phyloP scores from a whole-genome alignment of 805 yeast genomes.

The Wickerhamiella vanderwaltii region DNA sequence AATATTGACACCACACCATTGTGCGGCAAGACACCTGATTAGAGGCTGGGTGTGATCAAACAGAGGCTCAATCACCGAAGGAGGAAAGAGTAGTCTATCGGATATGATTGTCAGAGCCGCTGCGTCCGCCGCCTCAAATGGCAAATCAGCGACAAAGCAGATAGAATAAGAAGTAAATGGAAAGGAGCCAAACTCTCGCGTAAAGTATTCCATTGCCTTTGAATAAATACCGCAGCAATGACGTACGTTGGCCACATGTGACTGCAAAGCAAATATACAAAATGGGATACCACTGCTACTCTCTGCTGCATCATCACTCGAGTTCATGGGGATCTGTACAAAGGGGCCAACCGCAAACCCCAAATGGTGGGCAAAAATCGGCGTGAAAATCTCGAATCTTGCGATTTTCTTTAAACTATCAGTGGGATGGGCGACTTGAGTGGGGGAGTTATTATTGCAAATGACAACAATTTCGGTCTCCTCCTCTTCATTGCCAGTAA shows the following conservation, averaged over 20 bases:
- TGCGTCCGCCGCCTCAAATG: conserved; percentile 40
- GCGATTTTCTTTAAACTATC: conserved; percentile 66
- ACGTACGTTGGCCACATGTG: conserved; percentile 31
- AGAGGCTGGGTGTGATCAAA: conserved; percentile 55
- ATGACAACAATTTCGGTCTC: conserved; percentile 31
- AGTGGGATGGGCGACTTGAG: conserved; percentile 54
- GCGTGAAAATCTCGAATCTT: conserved; percentile 61
- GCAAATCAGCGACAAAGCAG: conserved; percentile 42
- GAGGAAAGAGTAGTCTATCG: conserved; percentile 54
- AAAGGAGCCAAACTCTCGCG: conserved; percentile 82
- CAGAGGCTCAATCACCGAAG: conserved; percentile 67
- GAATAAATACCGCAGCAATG: conserved; percentile 69
- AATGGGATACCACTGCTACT: conserved; percentile 17
- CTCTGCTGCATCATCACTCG: conserved; percentile 28
- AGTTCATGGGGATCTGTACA: conserved; percentile 43
- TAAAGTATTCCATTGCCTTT: conserved; percentile 69
- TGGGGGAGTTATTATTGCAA: conserved; percentile 35
- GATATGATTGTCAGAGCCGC: conserved; percentile 59
- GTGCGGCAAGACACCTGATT: conserved; percentile 62
- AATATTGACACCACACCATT: conserved; percentile 89
- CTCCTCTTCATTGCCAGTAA: conserved; percentile 37
- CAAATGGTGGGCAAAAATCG: conserved; percentile 85
- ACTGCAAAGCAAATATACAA: conserved; percentile 22
- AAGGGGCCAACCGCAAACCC: conserved; percentile 95
- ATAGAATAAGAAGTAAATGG: conserved; percentile 77